phyloP scores from a whole-genome alignment of 257 asterid genomes.

The Solanum chiquidenum region DNA sequence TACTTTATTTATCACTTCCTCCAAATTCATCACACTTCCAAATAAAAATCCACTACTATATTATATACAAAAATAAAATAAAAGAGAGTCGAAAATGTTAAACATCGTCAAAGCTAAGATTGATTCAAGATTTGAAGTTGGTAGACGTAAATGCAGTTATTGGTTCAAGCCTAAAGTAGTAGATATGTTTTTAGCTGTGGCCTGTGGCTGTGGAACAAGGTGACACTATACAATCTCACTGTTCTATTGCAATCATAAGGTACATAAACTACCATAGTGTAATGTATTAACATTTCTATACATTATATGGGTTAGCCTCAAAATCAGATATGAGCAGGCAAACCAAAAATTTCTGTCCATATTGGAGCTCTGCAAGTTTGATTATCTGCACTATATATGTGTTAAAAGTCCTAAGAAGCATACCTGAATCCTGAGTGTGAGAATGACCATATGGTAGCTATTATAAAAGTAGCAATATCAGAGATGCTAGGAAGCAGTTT shows the following conservation, averaged over 20 bases:
- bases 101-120: background rate
- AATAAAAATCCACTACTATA: background rate
- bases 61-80: background rate
- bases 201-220: background rate
- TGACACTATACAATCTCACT: background rate
- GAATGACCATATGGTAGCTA: constrained; percentile 3
- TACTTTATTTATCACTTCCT: background rate
- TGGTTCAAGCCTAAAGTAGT: background rate
- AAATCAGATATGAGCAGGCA: background rate
- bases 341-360: background rate
- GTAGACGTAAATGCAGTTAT: background rate
- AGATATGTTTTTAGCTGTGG: background rate
- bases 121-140: background rate
- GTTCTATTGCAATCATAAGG: background rate
- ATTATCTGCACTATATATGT: background rate
- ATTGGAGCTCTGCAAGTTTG: background rate
- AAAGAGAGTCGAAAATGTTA: background rate
- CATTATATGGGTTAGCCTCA: background rate
- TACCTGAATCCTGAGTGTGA: background rate
- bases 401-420: background rate
- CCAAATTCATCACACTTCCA: background rate
- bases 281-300: background rate
- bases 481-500: constrained; percentile 7
- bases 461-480: constrained; percentile 2
- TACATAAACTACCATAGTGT: background rate